Conservation (phyloP, 345 rosid species). For the Hevea brasiliensis region DNA sequence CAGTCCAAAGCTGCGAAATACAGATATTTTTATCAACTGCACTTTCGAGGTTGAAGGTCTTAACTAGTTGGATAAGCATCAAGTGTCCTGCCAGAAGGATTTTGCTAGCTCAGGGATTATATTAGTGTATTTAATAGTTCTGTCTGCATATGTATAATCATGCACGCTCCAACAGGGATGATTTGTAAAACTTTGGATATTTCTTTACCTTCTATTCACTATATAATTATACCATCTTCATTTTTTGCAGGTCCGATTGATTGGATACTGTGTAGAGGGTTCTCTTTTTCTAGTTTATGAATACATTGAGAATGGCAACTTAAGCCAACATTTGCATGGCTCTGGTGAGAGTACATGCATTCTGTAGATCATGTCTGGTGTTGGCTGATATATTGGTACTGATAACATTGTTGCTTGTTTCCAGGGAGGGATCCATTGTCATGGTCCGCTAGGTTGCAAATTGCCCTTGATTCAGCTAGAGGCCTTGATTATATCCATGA, state of each 20-base stretch:
- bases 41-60: no score
- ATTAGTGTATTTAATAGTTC: not conserved
- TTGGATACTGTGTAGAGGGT: slow-evolving; percentile 93
- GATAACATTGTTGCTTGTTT: slow-evolving; percentile 20
- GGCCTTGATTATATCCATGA: slow-evolving; percentile 98
- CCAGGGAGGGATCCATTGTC: slow-evolving; percentile 73
- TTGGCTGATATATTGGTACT: slow-evolving; percentile 9
- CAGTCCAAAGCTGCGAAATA: not conserved
- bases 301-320: slow-evolving; percentile 87
- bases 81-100: slow-evolving; percentile 8
- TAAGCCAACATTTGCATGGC: slow-evolving; percentile 89
- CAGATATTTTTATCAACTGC: no score
- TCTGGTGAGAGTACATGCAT: slow-evolving; percentile 46
- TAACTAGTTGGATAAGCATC: no score
- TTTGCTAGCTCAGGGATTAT: not conserved
- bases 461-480: slow-evolving; percentile 97
- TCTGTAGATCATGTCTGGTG: not conserved
- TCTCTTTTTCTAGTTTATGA: slow-evolving; percentile 90
- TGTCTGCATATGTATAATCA: not conserved
- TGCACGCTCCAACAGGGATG: not conserved
- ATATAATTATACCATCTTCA: not conserved
- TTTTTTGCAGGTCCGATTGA: slow-evolving; percentile 67
- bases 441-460: slow-evolving; percentile 87
- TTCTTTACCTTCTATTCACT: not conserved
- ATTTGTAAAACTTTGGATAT: not conserved